Base-by-base conservation (phyloP, 805 yeast species). In the Candida boidinii region DNA sequence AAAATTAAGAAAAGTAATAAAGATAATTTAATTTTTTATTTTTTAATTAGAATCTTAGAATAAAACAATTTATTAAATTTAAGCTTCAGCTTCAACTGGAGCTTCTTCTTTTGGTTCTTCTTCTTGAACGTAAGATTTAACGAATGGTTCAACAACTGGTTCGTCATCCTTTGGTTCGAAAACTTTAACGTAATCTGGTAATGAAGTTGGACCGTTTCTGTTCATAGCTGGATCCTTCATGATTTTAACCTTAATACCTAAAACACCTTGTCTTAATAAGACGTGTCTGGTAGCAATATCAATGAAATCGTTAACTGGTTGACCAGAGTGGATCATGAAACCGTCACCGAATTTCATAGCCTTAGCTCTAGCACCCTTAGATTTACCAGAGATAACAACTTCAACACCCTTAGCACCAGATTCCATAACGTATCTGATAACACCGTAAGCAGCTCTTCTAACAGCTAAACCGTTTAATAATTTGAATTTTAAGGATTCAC, bases 271-370 rank as follows among this genome's bases (percentile, higher is more conserved):
- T 79, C 97, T 88, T 78, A 92, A 82, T 67, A 92, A 77, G 59
- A 90, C 97, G 90, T 92, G 97, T 75, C 98, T 88, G 68, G 95
- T 88, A 58, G 98, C 98, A 64, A 79, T 72, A 72, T 92, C 98
- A 64, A 92, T 92, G 82, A 92, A 92, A 66, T 92, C 98, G 56
- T 75, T 79, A 68, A 90, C 92, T 73, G 98, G 98, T 78, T 92
- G 98, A 85, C 98, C 98, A 62, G 96, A 87, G 92, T 92, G 98
- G 79, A 92, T 92, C 92, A 92, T 85, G 95, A 92, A 92, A 79
- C 98, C 98, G 68, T 90, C 97, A 66, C 92, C 82, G 81, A 90
- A 92, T 76, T 92, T 92, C 95, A 92, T 94, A 62, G 96, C 80
- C 84, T 92, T 92, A 61, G 98, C 98, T 79, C 98, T 87, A 61